Evolutionary conservation across 2,329 filamentous ascomycete genomes (phyloP).

Genomic region (Ophiostoma triangulosporum): DNA sequence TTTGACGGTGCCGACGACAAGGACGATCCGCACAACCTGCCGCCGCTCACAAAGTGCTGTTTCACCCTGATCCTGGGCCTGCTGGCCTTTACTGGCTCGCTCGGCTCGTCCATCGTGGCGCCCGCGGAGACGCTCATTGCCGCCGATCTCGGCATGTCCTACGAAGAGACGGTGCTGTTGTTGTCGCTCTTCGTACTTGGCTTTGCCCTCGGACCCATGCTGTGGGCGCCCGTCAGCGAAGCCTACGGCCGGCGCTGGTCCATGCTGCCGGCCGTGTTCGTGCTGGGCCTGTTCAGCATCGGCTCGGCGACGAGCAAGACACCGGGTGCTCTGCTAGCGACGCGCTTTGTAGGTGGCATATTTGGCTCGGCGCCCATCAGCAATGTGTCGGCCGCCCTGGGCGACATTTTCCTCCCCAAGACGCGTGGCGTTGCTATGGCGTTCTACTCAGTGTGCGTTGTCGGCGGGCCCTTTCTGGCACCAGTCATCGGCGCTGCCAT

Average conservation of each 20-base stretch:
- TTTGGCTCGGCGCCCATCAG: slow-evolving; percentile 51
- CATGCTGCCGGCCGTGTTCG: slow-evolving; percentile 29
- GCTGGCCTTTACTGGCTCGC: slow-evolving; percentile 33
- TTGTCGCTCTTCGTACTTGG: slow-evolving; percentile 31
- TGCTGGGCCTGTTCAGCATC: slow-evolving; percentile 31
- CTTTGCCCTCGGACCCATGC: slow-evolving; percentile 27
- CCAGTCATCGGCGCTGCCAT: slow-evolving; percentile 29
- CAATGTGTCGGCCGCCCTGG: slow-evolving; percentile 50
- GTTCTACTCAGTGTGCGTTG: slow-evolving; percentile 26
- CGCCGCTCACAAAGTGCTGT: slow-evolving; percentile 28
- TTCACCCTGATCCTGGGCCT: slow-evolving; percentile 35
- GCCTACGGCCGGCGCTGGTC: slow-evolving; percentile 30
- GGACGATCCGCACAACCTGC: slow-evolving; percentile 35
- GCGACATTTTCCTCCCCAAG: slow-evolving; percentile 44
- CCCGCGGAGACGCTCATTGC: slow-evolving; percentile 31
- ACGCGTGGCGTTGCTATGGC: slow-evolving; percentile 41
- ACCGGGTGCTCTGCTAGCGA: slow-evolving; percentile 44
- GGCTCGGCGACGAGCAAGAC: slow-evolving; percentile 29
- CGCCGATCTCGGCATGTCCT: slow-evolving; percentile 26
- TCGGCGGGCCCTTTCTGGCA: slow-evolving; percentile 26
- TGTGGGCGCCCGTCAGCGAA: slow-evolving; percentile 30
- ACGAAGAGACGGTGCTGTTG: slow-evolving; percentile 29
- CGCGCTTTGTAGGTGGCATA: slow-evolving; percentile 52
- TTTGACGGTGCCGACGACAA: slow-evolving; percentile 20
- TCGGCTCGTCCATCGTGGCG: slow-evolving; percentile 37